phyloP scores from a whole-genome alignment of 2,329 filamentous ascomycete species.

The Basipetospora sp. region DNA sequence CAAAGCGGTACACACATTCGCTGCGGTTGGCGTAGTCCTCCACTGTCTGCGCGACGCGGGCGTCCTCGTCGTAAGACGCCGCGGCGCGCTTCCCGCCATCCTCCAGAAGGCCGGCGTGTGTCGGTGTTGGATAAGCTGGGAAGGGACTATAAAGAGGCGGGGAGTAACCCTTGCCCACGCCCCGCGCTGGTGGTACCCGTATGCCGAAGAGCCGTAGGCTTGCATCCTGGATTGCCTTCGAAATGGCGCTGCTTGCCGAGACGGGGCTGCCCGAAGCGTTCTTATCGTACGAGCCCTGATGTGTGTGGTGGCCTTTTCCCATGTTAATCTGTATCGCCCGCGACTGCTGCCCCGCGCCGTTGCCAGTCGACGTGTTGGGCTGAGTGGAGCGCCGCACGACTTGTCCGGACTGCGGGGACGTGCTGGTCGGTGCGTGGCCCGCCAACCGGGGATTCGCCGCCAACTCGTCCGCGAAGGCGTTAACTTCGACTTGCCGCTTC shows the following conservation, averaged over 20 bases:
- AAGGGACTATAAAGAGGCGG: slow-evolving; percentile 71
- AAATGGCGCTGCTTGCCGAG: slow-evolving; percentile 79
- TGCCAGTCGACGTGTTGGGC: slow-evolving; percentile 42
- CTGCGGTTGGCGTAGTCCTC: slow-evolving; percentile 87
- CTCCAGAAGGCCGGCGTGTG: slow-evolving; percentile 49
- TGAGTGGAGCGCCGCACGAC: slow-evolving; percentile 66
- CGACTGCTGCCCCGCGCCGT: slow-evolving; percentile 50
- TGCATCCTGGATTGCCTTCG: slow-evolving; percentile 87
- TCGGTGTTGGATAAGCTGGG: slow-evolving; percentile 64
- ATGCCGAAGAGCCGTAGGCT: slow-evolving; percentile 62
- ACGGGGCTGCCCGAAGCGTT: slow-evolving; percentile 41
- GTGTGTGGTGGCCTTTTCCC: slow-evolving; percentile 56
- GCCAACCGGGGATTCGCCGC: slow-evolving; percentile 59
- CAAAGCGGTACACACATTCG: slow-evolving; percentile 93
- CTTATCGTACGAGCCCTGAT: slow-evolving; percentile 68
- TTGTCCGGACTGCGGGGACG: slow-evolving; percentile 42
- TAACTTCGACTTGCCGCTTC: slow-evolving; percentile 88
- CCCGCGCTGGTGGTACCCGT: slow-evolving; percentile 52
- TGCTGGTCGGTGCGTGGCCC: slow-evolving; percentile 5
- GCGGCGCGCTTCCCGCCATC: slow-evolving; percentile 44
- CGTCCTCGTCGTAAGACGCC: slow-evolving; percentile 59
- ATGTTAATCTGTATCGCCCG: slow-evolving; percentile 61
- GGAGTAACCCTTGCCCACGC: slow-evolving; percentile 48
- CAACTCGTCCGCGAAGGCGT: slow-evolving; percentile 89
- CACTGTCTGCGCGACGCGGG: slow-evolving; percentile 61